Evolutionary conservation across 1,139 yeast species (phyloP).

Genomic region (Scheffersomyces lignicola): DNA sequence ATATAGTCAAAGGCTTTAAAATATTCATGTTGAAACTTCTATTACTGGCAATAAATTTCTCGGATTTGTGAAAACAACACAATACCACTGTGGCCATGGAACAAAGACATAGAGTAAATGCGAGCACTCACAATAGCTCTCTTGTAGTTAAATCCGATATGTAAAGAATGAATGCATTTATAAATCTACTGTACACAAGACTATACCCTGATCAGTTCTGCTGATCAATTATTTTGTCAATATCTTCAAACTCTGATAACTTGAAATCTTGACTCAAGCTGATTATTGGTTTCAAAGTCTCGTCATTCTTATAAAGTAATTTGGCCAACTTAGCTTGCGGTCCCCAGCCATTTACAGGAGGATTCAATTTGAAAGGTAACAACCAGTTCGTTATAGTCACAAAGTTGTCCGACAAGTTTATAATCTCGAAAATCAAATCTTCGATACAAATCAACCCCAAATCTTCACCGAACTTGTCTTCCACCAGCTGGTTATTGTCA

Average conservation of each 20-base stretch:
- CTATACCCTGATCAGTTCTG: conserved; percentile 46
- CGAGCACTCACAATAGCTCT: too few relatives aligned
- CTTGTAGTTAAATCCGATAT: too few relatives aligned
- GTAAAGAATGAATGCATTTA: too few relatives aligned
- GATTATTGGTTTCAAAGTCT: conserved; percentile 36
- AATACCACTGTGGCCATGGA: too few relatives aligned
- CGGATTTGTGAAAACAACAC: too few relatives aligned
- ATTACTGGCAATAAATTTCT: too few relatives aligned
- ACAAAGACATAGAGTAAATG: too few relatives aligned
- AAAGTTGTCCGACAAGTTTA: conserved; percentile 61
- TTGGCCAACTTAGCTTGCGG: conserved; percentile 57
- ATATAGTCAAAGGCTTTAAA: too few relatives aligned
- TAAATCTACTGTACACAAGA: too few relatives aligned
- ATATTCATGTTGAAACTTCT: too few relatives aligned
- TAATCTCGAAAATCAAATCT: conserved; percentile 72
- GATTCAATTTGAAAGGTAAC: conserved; percentile 65
- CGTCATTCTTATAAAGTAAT: conserved; percentile 43
- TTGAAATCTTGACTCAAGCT: conserved; percentile 66
- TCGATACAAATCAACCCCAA: conserved; percentile 75
- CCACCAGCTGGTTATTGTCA: conserved; percentile 73
- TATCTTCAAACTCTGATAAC: conserved; percentile 61
- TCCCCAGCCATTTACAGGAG: conserved; percentile 75
- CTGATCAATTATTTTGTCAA: conserved; percentile 62
- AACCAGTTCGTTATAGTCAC: conserved; percentile 60
- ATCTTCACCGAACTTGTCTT: conserved; percentile 65